Evolutionary conservation across 176 grass and related monocot species (phyloP), one percentile per base, ranked within the genome.

Genomic region (Rhipidocladum racemiflorum): DNA sequence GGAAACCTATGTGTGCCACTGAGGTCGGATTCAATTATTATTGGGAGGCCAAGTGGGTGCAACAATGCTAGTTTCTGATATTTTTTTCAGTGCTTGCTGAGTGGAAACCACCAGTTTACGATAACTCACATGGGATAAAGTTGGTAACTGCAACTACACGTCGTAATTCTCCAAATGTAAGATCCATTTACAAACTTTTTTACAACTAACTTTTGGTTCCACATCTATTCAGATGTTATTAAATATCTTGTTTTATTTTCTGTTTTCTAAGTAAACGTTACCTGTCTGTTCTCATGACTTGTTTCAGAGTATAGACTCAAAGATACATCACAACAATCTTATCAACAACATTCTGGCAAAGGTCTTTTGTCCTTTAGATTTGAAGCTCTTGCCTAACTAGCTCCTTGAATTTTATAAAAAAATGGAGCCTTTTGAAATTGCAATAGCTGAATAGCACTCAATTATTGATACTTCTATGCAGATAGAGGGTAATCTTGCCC

Each of bases 251-350:
- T 81, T 62, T 69, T 64, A 46, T 53, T 79, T 51, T 81, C 14
- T 61, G 15, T 83, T 70, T 28, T 66, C 30, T 79, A 21, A 40
- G 59, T 75, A 76, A 66, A 48, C 9, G 7, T 45, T 79, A 85
- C n/a, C 30, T 59, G 27, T 14, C 59, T 56, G 70, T 48, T 74
- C 21, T 75, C 10, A 10, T 72, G 61, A 66, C 75, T 87, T 85
- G 65, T 91, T 94, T 68, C 92, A 98, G 95, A 89, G 95, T 43
- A 56, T 98, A 88, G 95, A 98, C 85, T 98, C 95, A 42, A 98
- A 98, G 95, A 98, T 98, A 80, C 95, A 98, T 86, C 95, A 98
- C 92, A 98, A 98, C 86, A 98, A 98, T 87, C 90, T 98, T 61
- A 95, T 98, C 85, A 98, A 98, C 84, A 98, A 98, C 68, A 98